These are phyloP conservation scores for Plasmopara viticola DNA, from an alignment of 352 stramenopile genomes.

Conservation along the genomic window DNA sequence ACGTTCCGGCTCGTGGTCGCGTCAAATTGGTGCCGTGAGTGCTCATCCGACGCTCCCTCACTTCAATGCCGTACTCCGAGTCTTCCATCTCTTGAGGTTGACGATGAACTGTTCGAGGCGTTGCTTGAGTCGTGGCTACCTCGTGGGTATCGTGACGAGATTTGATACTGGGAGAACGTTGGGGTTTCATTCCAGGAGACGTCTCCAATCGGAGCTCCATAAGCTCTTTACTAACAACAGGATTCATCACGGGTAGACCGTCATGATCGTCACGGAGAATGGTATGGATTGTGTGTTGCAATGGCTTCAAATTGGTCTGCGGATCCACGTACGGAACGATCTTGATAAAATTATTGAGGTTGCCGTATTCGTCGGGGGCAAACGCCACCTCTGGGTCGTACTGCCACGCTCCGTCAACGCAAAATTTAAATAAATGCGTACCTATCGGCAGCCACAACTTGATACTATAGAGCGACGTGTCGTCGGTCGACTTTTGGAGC, in stretches of 20 bases:
- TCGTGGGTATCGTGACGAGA: conserved; percentile 19
- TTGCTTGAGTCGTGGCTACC: conserved; percentile 18
- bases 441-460: conserved; percentile 61
- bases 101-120: conserved; percentile 28
- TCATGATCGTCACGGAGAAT: conserved; percentile 57
- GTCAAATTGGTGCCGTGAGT: conserved; percentile 22
- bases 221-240: conserved; percentile 50
- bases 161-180: conserved; percentile 19
- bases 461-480: conserved; percentile 19
- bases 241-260: conserved; percentile 68
- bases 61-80: conserved; percentile 61
- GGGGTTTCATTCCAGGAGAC: conserved; percentile 28
- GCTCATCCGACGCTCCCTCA: conserved; percentile 31
- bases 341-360: conserved; percentile 84
- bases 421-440: conserved; percentile 77
- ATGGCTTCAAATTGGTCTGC: conserved; percentile 32
- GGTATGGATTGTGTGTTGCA: conserved; percentile 57
- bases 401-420: conserved; percentile 71
- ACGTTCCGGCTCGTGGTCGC: conserved; percentile 42
- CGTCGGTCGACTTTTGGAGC: conserved; percentile 31
- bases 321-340: conserved; percentile 29
- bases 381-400: conserved; percentile 82
- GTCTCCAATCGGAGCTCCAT: conserved; percentile 54
- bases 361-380: conserved; percentile 77
- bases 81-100: conserved; percentile 56